These are phyloP conservation scores for Hirsutella thompsonii DNA, from an alignment of 2,329 filamentous ascomycete genomes.

Conservation along the genomic window DNA sequence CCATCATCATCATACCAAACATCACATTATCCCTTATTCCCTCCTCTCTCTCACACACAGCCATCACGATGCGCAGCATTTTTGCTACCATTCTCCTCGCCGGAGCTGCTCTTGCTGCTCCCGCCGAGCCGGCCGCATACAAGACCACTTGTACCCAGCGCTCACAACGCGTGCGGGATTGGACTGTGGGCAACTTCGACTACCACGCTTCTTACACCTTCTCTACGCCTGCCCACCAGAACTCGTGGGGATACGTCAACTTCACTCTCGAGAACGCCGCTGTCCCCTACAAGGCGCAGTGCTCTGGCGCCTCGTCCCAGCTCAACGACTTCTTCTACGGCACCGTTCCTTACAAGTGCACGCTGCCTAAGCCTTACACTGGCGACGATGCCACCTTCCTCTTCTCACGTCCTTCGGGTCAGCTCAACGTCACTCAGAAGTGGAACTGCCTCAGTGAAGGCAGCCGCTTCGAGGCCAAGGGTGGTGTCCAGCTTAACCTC, in stretches of 20 bases:
- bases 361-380: slow-evolving; percentile 11
- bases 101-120: slow-evolving; percentile 11
- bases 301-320: slow-evolving; percentile 26
- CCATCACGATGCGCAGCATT: slow-evolving; percentile 9
- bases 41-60: not conserved
- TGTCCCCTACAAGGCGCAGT: slow-evolving; percentile 21
- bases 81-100: slow-evolving; percentile 11
- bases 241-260: slow-evolving; percentile 30
- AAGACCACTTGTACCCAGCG: slow-evolving; percentile 8
- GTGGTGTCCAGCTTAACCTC: slow-evolving; percentile 14
- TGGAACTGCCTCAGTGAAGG: slow-evolving; percentile 33
- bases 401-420: slow-evolving; percentile 22
- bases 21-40: not conserved
- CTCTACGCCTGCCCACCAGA: slow-evolving; percentile 37
- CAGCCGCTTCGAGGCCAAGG: slow-evolving; percentile 15
- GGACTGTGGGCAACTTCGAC: slow-evolving; percentile 30
- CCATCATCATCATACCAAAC: not conserved
- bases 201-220: slow-evolving; percentile 36
- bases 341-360: slow-evolving; percentile 29
- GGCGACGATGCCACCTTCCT: slow-evolving; percentile 24
- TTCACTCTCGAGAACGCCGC: slow-evolving; percentile 37
- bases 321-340: slow-evolving; percentile 38
- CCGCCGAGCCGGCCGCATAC: slow-evolving; percentile 4
- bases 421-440: slow-evolving; percentile 32
- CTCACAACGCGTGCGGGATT: slow-evolving; percentile 13